These are phyloP conservation scores for Cladobotryum mycophilum DNA, from an alignment of 2,329 filamentous ascomycete genomes.

Conservation along the genomic window DNA sequence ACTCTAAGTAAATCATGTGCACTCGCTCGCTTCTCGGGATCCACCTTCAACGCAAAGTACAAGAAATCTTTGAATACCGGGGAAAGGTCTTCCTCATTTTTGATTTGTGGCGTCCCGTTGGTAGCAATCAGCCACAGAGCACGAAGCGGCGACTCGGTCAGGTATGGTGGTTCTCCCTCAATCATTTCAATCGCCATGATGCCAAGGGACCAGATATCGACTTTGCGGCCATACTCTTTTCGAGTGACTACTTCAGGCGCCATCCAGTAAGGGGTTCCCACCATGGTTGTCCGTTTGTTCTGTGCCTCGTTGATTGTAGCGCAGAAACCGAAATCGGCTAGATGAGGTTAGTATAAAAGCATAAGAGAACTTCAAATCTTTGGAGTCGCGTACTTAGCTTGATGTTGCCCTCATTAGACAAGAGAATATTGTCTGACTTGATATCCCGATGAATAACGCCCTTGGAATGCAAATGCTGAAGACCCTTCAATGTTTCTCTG, in stretches of 20 bases:
- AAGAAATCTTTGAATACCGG: constrained; percentile 85
- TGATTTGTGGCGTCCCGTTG: constrained; percentile 90
- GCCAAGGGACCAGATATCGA: constrained; percentile 96
- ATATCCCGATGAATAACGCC: constrained; percentile 98
- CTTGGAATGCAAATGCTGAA: constrained; percentile 95
- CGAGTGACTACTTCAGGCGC: constrained; percentile 94
- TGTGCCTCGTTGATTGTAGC: constrained; percentile 96
- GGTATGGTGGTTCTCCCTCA: constrained; percentile 92
- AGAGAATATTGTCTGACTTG: constrained; percentile 95
- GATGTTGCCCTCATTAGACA: constrained; percentile 91
- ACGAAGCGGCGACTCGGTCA: constrained; percentile 88
- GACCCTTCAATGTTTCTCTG: constrained; percentile 81
- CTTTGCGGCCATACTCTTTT: constrained; percentile 96
- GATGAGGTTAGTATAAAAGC: constrained; percentile 17
- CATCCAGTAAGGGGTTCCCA: constrained; percentile 99
- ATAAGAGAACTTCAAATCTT: background rate
- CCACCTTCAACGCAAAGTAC: constrained; percentile 88
- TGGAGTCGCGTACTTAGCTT: constrained; percentile 71
- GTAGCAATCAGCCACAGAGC: constrained; percentile 95
- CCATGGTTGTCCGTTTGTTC: constrained; percentile 98
- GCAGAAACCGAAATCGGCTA: constrained; percentile 97
- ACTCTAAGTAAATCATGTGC: constrained; percentile 91
- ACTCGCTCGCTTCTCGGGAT: constrained; percentile 92
- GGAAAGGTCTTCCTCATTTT: constrained; percentile 80
- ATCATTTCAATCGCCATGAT: constrained; percentile 99